These are phyloP conservation scores for Chaetothyriales sp. DNA, from an alignment of 2,329 filamentous ascomycete genomes.

Conservation along the genomic window DNA sequence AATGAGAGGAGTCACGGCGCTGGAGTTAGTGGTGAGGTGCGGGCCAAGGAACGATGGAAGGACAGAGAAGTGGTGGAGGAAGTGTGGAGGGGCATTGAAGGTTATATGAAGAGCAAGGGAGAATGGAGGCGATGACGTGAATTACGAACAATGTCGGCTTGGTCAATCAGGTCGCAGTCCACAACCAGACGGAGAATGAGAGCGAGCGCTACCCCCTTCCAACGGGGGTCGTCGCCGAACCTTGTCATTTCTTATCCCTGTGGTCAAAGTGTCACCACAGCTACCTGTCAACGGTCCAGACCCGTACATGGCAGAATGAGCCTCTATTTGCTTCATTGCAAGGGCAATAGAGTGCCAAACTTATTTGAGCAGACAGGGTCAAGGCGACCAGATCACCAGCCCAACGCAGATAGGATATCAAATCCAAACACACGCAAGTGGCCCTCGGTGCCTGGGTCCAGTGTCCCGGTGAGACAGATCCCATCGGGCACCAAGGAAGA, in stretches of 20 bases:
- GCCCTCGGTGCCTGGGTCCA: background rate
- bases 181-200: background rate
- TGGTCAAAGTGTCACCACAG: background rate
- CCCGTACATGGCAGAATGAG: background rate
- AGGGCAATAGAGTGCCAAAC: no score
- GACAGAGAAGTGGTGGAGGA: slow-evolving; percentile 86
- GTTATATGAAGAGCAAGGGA: slow-evolving; percentile 69
- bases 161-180: background rate
- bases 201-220: background rate
- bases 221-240: background rate
- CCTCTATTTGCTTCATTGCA: background rate
- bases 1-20: slow-evolving; percentile 31
- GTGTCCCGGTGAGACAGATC: background rate
- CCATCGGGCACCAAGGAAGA: background rate
- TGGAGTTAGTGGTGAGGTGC: slow-evolving; percentile 20
- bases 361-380: background rate
- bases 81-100: slow-evolving; percentile 82
- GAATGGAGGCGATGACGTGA: slow-evolving; percentile 14
- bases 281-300: background rate
- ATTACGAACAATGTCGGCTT: background rate
- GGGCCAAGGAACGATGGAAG: slow-evolving; percentile 49
- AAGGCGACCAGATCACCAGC: background rate
- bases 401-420: background rate
- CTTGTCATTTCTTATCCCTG: background rate
- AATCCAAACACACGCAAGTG: background rate